Conservation (phyloP, 768 basidiomycete species). For the Boletales sp. region DNA sequence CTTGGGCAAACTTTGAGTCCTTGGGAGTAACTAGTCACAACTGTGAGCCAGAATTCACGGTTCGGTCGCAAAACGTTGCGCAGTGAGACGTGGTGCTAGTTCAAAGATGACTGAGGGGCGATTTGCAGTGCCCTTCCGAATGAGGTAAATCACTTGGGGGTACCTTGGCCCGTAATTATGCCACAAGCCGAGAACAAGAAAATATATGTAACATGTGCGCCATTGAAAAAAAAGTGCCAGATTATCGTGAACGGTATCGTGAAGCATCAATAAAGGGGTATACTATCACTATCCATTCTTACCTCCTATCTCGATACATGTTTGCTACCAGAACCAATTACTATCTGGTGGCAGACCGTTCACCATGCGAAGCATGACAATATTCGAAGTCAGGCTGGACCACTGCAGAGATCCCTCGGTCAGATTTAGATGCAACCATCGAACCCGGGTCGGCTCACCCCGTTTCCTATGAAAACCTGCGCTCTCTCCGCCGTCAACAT, state of each 20-base stretch:
- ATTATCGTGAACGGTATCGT: too few species aligned
- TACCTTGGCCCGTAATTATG: not conserved
- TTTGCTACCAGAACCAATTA: conserved; percentile 34
- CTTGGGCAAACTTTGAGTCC: not conserved
- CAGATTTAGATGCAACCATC: not conserved
- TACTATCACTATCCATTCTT: too few species aligned
- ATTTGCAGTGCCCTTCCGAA: conserved; percentile 12
- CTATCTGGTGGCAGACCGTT: conserved; percentile 24
- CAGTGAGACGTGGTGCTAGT: conserved; percentile 1
- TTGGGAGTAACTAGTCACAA: not conserved
- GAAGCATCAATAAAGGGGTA: too few species aligned
- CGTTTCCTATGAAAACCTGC: conserved; percentile 50
- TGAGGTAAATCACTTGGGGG: conserved; percentile 2
- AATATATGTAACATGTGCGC: too few species aligned
- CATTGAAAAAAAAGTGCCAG: too few species aligned
- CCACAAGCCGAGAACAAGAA: too few species aligned
- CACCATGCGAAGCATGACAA: conserved; percentile 35
- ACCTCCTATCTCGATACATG: too few species aligned
- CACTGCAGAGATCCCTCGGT: conserved; percentile 25
- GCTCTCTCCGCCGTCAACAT: conserved; percentile 46
- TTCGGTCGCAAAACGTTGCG: not conserved
- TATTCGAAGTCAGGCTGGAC: conserved; percentile 40
- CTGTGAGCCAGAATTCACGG: not conserved
- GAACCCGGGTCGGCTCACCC: conserved; percentile 32
- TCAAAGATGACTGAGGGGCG: conserved; percentile 6